Conservation (phyloP, 345 rosid genomes). For the Geranium rotundifolium region DNA sequence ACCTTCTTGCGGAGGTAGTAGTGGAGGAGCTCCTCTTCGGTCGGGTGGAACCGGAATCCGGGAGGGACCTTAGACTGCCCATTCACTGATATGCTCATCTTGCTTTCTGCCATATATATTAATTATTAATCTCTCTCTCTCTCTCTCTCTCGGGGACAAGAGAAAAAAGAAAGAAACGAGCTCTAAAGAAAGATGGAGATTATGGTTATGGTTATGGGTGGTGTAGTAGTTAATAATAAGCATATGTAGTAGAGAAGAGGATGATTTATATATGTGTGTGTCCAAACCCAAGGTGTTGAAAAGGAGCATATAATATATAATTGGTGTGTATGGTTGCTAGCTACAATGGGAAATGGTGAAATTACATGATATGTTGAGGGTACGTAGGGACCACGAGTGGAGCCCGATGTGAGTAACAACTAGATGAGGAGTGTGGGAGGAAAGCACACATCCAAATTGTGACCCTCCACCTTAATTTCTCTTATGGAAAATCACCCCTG, state of each 20-base stretch:
- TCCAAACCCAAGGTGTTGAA: too few relatives aligned
- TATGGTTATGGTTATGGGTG: background rate
- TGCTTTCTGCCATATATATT: slow-evolving; percentile 27
- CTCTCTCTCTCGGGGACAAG: too few relatives aligned
- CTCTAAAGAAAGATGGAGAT: too few relatives aligned
- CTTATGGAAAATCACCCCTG: slow-evolving; percentile 31
- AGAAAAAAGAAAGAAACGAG: too few relatives aligned
- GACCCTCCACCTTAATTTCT: slow-evolving; percentile 66
- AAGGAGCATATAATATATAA: too few relatives aligned
- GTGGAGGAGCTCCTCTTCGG: slow-evolving; percentile 94
- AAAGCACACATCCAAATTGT: slow-evolving; percentile 34
- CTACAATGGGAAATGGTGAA: too few relatives aligned
- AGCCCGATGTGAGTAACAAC: background rate
- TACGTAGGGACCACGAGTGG: background rate
- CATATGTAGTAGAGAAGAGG: background rate
- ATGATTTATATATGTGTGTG: too few relatives aligned
- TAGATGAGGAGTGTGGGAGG: slow-evolving; percentile 19
- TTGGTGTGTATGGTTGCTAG: too few relatives aligned
- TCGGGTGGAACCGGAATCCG: slow-evolving; percentile 92
- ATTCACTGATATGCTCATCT: slow-evolving; percentile 73
- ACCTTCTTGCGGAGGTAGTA: slow-evolving; percentile 91
- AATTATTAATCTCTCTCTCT: too few relatives aligned
- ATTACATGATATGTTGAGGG: too few relatives aligned
- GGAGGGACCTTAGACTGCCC: slow-evolving; percentile 97
- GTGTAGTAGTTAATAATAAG: background rate